Evolutionary conservation across 139 green algal species (phyloP).

Genomic region (Picochlorum sp.): DNA sequence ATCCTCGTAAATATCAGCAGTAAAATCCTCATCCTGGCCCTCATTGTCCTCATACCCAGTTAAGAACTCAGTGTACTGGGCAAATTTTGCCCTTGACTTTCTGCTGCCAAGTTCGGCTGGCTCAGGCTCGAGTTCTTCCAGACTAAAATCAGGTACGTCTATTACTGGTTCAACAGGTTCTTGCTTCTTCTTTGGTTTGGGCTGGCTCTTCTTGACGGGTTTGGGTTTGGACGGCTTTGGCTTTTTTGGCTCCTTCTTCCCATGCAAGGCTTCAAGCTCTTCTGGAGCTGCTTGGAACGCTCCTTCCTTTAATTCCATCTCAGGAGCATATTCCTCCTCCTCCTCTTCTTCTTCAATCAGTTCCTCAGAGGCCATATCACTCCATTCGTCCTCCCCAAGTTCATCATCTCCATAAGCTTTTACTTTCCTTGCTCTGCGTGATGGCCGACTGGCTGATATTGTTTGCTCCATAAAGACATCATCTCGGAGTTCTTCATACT

Average conservation of each 20-base stretch:
- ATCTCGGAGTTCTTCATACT: neutral
- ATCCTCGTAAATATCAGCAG: neutral
- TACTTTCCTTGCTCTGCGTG: neutral
- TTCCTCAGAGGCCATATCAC: neutral
- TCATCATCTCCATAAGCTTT: neutral
- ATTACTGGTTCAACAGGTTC: neutral
- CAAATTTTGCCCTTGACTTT: neutral
- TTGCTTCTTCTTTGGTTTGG: neutral
- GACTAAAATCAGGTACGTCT: neutral
- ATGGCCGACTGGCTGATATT: slow-evolving; percentile 1
- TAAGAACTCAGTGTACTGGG: neutral
- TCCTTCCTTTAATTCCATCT: slow-evolving; percentile 1
- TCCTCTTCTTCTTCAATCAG: slow-evolving; percentile 3
- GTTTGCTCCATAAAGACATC: neutral
- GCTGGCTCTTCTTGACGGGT: slow-evolving; percentile 2
- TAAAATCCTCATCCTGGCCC: neutral
- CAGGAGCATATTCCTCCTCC: neutral
- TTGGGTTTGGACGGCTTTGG: slow-evolving; percentile 5
- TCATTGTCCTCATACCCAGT: neutral
- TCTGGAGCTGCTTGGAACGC: neutral
- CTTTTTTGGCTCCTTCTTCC: slow-evolving; percentile 7
- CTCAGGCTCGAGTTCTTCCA: neutral
- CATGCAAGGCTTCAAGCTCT: neutral
- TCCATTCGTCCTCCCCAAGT: too few species aligned
- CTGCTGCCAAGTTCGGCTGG: neutral